Base-by-base conservation (phyloP, 2,329 filamentous ascomycete species). In the Capronia coronata region DNA sequence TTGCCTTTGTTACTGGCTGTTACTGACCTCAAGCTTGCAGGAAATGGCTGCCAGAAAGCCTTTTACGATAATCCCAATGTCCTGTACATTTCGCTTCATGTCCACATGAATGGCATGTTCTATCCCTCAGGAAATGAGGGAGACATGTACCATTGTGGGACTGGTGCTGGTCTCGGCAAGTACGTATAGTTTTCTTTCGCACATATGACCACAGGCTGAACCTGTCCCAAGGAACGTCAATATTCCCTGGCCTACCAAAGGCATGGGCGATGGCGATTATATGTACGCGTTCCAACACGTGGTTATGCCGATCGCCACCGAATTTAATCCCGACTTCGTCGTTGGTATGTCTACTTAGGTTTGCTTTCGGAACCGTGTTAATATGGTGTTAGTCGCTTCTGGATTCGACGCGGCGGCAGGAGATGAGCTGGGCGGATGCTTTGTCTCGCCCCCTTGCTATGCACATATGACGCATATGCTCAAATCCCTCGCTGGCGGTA, bases 401-500 rank as follows among this genome's bases (percentile, higher is more conserved):
- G 93, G 93, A 0, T 98, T 98, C 61, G 93, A 98, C 66, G 93
- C 93, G 13, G 93, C 93, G 0, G 87, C 86, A 57, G 93, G 93
- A 10, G 93, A 98, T 66, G 84, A 93, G 63, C 77, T 98, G 1
- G 93, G 93, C 43, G 88, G 86, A 25, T 98, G 93, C 65, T 91
- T 88, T 63, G 93, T 98, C 3, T 85, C 89, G 1, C 93, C 93
- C 0, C 71, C 82, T 3, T 94, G 93, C 64, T 98, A 97, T 65
- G 87, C 90, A 11, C 91, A 98, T 64, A 97, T 98, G 93, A 97
- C 93, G 13, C 89, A 96, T 64, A 96, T 97, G 91, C 79, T 98
- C 41, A 97, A 96, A 90, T 89, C 87, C 1, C 75, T 98, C 16
- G 91, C 93, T 0, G 77, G 83, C 38, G 93, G 93, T 22, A 95